A percentile compares a stretch with the other conserved stretches of the same genome.
phyloP scores from a whole-genome alignment of 2,329 filamentous ascomycete species.

The Apiospora koreana region DNA sequence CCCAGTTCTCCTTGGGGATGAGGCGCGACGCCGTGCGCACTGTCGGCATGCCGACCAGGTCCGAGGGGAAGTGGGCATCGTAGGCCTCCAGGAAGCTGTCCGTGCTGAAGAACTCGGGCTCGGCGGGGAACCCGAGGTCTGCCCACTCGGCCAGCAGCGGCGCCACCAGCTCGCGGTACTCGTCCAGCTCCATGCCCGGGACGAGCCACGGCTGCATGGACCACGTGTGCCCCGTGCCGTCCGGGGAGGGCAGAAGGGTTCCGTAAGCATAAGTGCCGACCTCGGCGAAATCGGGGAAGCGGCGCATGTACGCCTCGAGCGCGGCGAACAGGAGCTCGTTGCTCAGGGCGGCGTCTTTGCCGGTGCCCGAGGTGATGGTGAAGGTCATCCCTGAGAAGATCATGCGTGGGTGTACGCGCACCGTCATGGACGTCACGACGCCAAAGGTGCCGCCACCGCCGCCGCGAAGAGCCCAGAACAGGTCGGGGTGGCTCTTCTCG shows the following conservation, averaged over 20 bases:
- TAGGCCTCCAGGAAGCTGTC: conserved; percentile 35
- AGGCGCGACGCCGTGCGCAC: conserved; percentile 36
- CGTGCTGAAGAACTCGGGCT: conserved; percentile 31
- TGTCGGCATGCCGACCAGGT: conserved; percentile 27
- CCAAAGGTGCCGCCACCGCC: conserved; percentile 44
- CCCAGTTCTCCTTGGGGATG: conserved; percentile 36
- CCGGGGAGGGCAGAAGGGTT: neutral
- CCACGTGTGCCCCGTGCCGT: conserved; percentile 24
- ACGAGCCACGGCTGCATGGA: conserved; percentile 33
- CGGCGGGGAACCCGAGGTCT: conserved; percentile 25
- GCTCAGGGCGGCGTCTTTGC: conserved; percentile 18
- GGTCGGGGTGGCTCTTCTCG: conserved; percentile 40
- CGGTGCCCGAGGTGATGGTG: conserved; percentile 28
- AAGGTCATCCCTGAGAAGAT: conserved; percentile 33
- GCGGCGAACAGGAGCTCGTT: conserved; percentile 28
- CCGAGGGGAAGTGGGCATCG: conserved; percentile 37
- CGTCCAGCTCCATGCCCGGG: conserved; percentile 30
- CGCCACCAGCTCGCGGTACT: conserved; percentile 32
- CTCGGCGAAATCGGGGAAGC: conserved; percentile 30
- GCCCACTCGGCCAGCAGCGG: conserved; percentile 30
- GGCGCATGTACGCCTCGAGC: conserved; percentile 33
- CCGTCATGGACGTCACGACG: conserved; percentile 39
- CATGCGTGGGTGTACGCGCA: conserved; percentile 36
- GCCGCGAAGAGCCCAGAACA: conserved; percentile 51
- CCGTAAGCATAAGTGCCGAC: conserved; percentile 25